A percentile compares a stretch with the other conserved stretches of the same genome.
phyloP scores from a whole-genome alignment of 495 filamentous ascomycete genomes.

The Beverwykella pulmonaria region DNA sequence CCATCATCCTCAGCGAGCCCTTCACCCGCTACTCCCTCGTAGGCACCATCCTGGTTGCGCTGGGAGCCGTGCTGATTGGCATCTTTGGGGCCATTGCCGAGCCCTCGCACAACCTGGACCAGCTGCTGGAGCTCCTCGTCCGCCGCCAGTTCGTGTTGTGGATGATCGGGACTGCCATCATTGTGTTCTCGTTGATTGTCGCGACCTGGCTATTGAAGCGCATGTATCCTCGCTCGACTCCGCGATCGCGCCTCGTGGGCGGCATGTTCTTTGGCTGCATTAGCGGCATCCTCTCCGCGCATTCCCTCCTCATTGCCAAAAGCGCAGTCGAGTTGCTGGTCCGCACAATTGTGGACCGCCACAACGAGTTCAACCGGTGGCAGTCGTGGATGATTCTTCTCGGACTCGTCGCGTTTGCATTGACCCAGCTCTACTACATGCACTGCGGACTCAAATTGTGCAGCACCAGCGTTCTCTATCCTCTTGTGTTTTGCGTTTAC shows the following conservation, averaged over 20 bases:
- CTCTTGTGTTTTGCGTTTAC: slow-evolving; percentile 98
- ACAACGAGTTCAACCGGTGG: slow-evolving; percentile 96
- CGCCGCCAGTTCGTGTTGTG: slow-evolving; percentile 81
- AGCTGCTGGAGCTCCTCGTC: slow-evolving; percentile 76
- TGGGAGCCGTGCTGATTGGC: slow-evolving; percentile 85
- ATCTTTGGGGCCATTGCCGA: slow-evolving; percentile 95
- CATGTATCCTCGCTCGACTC: slow-evolving; percentile 57
- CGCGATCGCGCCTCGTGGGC: slow-evolving; percentile 73
- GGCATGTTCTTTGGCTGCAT: slow-evolving; percentile 84
- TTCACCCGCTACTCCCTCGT: slow-evolving; percentile 90
- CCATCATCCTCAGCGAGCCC: slow-evolving; percentile 87
- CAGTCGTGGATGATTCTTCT: slow-evolving; percentile 94
- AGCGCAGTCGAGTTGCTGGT: slow-evolving; percentile 97
- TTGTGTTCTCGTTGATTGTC: slow-evolving; percentile 69
- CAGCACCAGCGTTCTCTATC: slow-evolving; percentile 95
- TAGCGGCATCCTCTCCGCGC: slow-evolving; percentile 88
- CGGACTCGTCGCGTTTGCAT: slow-evolving; percentile 76
- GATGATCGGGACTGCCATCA: slow-evolving; percentile 76
- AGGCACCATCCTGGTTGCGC: slow-evolving; percentile 84
- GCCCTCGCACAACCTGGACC: slow-evolving; percentile 82
- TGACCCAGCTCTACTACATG: slow-evolving; percentile 92
- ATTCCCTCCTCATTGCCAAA: slow-evolving; percentile 91
- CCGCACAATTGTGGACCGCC: slow-evolving; percentile 79
- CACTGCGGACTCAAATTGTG: slow-evolving; percentile 91
- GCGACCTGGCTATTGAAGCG: slow-evolving; percentile 61